phyloP scores from a whole-genome alignment of 2,329 filamentous ascomycete species.

The Pseudopithomyces chartarum region DNA sequence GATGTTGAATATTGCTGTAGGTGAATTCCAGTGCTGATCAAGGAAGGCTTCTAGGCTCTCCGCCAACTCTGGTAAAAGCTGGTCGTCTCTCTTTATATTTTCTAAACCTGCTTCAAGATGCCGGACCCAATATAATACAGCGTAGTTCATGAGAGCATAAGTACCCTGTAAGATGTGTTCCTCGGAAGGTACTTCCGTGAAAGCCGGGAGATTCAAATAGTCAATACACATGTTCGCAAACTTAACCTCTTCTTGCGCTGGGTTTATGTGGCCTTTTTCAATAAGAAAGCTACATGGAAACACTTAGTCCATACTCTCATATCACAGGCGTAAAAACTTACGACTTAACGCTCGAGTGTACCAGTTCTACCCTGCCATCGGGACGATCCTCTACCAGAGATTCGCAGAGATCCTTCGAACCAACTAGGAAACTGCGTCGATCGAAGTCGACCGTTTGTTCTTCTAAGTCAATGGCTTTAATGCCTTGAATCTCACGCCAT shows the following conservation, averaged over 20 bases:
- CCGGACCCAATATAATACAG: conserved; percentile 17
- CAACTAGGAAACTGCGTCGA: conserved; percentile 24
- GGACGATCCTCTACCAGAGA: conserved; percentile 44
- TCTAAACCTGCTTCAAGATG: conserved; percentile 19
- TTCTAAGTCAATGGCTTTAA: conserved; percentile 39
- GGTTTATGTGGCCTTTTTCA: conserved; percentile 8
- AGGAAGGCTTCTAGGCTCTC: conserved; percentile 17
- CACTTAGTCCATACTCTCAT: too few species aligned
- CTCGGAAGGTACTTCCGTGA: too few species aligned
- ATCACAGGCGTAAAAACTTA: background rate
- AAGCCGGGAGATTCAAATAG: conserved; percentile 14
- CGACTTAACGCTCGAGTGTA: conserved; percentile 43
- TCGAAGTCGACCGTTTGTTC: conserved; percentile 33
- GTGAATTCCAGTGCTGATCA: conserved; percentile 14
- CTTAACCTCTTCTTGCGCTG: conserved; percentile 7
- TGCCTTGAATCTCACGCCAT: conserved; percentile 50
- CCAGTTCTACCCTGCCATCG: conserved; percentile 43
- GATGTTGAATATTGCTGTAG: conserved; percentile 3
- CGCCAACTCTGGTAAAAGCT: conserved; percentile 1
- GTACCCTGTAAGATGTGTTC: conserved; percentile 11
- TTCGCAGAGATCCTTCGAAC: conserved; percentile 42
- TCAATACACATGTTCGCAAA: conserved; percentile 20
- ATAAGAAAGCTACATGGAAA: conserved; percentile 14
- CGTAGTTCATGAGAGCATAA: conserved; percentile 23
- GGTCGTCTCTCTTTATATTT: background rate